phyloP scores from a whole-genome alignment of 768 basidiomycete genomes.

The Naganishia vaughanmartiniae region DNA sequence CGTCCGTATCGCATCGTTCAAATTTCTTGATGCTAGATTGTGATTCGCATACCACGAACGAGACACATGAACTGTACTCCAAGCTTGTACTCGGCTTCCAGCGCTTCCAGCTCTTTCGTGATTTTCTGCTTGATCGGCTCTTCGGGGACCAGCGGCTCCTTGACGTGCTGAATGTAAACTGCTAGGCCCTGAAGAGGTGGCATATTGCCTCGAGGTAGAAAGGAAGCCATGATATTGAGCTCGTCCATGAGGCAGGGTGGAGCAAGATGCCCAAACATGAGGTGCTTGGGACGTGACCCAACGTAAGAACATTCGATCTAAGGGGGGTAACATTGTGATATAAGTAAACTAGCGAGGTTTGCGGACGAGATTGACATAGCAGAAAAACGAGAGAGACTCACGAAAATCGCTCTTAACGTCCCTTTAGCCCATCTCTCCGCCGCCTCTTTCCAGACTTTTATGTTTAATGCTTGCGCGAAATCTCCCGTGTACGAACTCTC shows the following conservation, averaged over 20 bases:
- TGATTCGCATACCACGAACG: conserved; percentile 16
- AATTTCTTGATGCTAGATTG: not conserved
- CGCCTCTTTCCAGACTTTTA: conserved; percentile 74
- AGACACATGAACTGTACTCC: conserved; percentile 21
- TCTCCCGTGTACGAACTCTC: conserved; percentile 58
- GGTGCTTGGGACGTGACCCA: conserved; percentile 64
- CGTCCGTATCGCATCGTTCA: not conserved
- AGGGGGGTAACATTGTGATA: not conserved
- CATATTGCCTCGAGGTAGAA: conserved; percentile 42
- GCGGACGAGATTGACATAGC: not conserved
- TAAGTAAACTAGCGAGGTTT: not conserved
- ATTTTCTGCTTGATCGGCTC: conserved; percentile 23
- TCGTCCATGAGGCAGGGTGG: conserved; percentile 77
- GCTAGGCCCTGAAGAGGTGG: conserved; percentile 45
- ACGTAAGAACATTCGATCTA: conserved; percentile 81
- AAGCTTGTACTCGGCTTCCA: conserved; percentile 10
- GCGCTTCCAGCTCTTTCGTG: conserved; percentile 7
- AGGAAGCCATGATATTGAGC: conserved; percentile 65
- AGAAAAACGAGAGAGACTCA: conserved; percentile 50
- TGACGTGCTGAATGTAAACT: conserved; percentile 83
- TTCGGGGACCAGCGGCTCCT: conserved; percentile 63
- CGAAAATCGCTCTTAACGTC: conserved; percentile 73
- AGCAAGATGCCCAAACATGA: conserved; percentile 80
- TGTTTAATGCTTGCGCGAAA: conserved; percentile 55
- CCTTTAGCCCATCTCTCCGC: conserved; percentile 67